Evolutionary conservation across 2,329 filamentous ascomycete genomes (phyloP).

Genomic region (Pseudogymnoascus sp.): DNA sequence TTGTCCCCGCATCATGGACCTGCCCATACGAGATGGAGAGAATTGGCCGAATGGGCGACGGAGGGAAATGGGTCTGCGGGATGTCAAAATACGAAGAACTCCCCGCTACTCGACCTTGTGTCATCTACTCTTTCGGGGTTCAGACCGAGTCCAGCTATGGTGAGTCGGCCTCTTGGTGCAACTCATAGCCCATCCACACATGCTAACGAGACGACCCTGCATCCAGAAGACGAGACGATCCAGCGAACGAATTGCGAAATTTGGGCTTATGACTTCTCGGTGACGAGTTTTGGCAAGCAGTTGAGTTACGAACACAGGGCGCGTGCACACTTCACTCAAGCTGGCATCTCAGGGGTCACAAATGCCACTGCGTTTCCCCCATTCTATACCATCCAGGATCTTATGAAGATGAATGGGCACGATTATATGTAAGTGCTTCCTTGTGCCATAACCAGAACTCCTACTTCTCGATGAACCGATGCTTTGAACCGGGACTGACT

Average conservation of each 20-base stretch:
- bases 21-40: slow-evolving; percentile 35
- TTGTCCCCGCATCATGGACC: slow-evolving; percentile 31
- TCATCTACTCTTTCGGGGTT: slow-evolving; percentile 34
- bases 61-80: slow-evolving; percentile 37
- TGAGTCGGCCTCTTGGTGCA: slow-evolving; percentile 13
- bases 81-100: slow-evolving; percentile 30
- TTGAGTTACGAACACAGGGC: slow-evolving; percentile 1
- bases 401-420: slow-evolving; percentile 32
- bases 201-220: not conserved
- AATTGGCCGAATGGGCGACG: slow-evolving; percentile 32
- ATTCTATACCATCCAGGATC: slow-evolving; percentile 29
- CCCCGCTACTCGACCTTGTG: slow-evolving; percentile 18
- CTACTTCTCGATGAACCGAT: not conserved
- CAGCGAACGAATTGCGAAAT: slow-evolving; percentile 31
- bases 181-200: too few species aligned
- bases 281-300: slow-evolving; percentile 25
- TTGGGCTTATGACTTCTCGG: slow-evolving; percentile 34
- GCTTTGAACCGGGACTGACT: slow-evolving; percentile 4
- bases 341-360: slow-evolving; percentile 26
- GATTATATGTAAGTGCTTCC: slow-evolving; percentile 26
- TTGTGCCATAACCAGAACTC: not conserved
- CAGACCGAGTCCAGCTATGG: slow-evolving; percentile 32
- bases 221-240: slow-evolving; percentile 29
- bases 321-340: slow-evolving; percentile 28
- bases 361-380: slow-evolving; percentile 23